Base-by-base conservation (phyloP, 805 yeast genomes). In the Pichia manshurica region DNA sequence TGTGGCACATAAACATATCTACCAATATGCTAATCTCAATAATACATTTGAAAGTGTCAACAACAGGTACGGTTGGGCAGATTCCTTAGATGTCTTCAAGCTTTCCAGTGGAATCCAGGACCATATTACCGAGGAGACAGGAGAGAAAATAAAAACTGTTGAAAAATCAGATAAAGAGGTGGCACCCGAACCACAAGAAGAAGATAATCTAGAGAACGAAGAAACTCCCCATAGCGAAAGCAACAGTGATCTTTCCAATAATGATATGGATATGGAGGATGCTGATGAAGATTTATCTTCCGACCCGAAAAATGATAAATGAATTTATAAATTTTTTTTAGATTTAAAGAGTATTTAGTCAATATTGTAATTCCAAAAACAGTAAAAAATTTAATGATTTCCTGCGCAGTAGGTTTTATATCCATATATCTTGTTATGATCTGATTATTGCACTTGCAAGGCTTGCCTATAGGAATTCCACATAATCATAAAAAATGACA, bases 401-500 rank as follows among this genome's bases (percentile, higher is more conserved):
- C n/a, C n/a, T n/a, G n/a, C n/a, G n/a, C n/a, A n/a, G n/a, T n/a
- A n/a, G n/a, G n/a, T n/a, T n/a, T n/a, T n/a, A n/a, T n/a, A n/a
- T n/a, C n/a, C n/a, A n/a, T n/a, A n/a, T n/a, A n/a, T n/a, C n/a
- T n/a, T n/a, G n/a, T n/a, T n/a, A n/a, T n/a, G n/a, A n/a, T n/a
- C n/a, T n/a, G n/a, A n/a, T n/a, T n/a, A n/a, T n/a, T n/a, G n/a
- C n/a, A n/a, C n/a, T n/a, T n/a, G n/a, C n/a, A n/a, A n/a, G n/a
- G n/a, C n/a, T n/a, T n/a, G n/a, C n/a, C n/a, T n/a, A n/a, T n/a
- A n/a, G n/a, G n/a, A n/a, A n/a, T n/a, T n/a, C n/a, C n/a, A n/a
- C n/a, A 23, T 19, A 5, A 23, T 19, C 16, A 16, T 12, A 29
- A 21, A 21, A 19, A 38, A 43, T 84, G 85, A 73, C 87, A 2